A percentile compares a stretch with the other conserved stretches of the same genome.
phyloP scores from a whole-genome alignment of 352 stramenopile species.

The Phytophthora tubulina region DNA sequence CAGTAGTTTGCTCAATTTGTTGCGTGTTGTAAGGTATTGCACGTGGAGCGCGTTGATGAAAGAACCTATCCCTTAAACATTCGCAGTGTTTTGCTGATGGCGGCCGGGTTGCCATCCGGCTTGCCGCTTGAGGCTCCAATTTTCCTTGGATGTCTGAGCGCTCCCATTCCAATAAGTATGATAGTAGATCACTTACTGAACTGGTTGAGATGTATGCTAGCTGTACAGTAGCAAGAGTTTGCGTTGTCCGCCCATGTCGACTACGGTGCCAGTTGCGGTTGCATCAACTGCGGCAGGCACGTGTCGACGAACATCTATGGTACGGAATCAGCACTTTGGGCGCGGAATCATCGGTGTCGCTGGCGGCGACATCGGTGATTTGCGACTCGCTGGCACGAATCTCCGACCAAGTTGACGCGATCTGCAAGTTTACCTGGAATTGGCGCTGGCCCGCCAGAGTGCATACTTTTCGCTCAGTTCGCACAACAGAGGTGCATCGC shows the following conservation, averaged over 20 bases:
- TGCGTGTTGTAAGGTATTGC: conserved; percentile 4
- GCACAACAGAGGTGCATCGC: conserved; percentile 2
- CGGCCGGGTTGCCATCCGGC: conserved; percentile 65
- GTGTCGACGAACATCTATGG: conserved; percentile 9
- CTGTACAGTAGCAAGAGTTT: neutral
- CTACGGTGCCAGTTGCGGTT: neutral
- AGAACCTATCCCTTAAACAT: conserved; percentile 84
- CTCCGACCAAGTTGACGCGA: conserved; percentile 17
- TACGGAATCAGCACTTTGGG: neutral
- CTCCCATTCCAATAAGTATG: conserved; percentile 14
- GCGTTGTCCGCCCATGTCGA: conserved; percentile 20
- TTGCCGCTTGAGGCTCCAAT: conserved; percentile 67
- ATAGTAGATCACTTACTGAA: too few species aligned
- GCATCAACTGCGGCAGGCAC: neutral
- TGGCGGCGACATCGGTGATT: neutral
- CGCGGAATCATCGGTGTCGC: conserved; percentile 15
- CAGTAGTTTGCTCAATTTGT: neutral
- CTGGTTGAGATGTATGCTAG: too few species aligned
- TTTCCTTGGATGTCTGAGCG: conserved; percentile 76
- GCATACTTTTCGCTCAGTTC: neutral
- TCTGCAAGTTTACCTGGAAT: conserved; percentile 3
- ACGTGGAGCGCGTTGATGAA: conserved; percentile 77
- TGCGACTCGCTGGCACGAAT: neutral
- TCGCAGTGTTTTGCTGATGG: conserved; percentile 88
- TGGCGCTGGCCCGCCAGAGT: neutral